A percentile compares a stretch with the other conserved stretches of the same genome.
phyloP scores from a whole-genome alignment of 306 rosid species.

The Quercus glauca region DNA sequence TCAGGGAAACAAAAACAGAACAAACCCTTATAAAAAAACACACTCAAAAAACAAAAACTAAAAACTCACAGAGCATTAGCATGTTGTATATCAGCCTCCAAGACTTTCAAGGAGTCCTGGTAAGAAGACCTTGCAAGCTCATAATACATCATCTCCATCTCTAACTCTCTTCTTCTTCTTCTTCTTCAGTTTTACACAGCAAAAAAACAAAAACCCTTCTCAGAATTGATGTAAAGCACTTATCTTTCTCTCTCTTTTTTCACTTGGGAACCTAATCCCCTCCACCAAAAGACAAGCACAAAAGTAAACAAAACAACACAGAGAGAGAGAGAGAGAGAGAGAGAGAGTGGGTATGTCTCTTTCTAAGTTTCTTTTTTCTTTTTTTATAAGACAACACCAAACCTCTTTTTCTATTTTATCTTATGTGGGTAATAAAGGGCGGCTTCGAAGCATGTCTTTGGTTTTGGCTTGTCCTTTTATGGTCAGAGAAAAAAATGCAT shows the following conservation, averaged over 20 bases:
- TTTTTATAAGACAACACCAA: not conserved
- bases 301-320: not conserved
- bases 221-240: not conserved
- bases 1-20: not conserved
- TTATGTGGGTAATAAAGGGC: not conserved
- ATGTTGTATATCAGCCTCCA: conserved; percentile 90
- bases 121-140: conserved; percentile 67
- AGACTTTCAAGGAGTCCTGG: conserved; percentile 66
- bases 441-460: not conserved
- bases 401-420: too few relatives aligned
- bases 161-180: conserved; percentile 14
- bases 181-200: conserved; percentile 3
- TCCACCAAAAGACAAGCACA: not conserved
- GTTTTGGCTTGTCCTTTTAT: not conserved
- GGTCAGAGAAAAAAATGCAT: not conserved
- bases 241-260: not conserved
- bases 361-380: not conserved
- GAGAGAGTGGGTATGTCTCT: not conserved
- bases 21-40: not conserved
- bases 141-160: conserved; percentile 65
- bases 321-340: not conserved
- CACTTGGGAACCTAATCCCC: not conserved
- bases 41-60: not conserved
- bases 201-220: conserved; percentile 8
- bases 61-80: conserved; percentile 85